phyloP scores from a whole-genome alignment of 1,284 basidiomycete genomes.

The Leccinum pallidistipes region DNA sequence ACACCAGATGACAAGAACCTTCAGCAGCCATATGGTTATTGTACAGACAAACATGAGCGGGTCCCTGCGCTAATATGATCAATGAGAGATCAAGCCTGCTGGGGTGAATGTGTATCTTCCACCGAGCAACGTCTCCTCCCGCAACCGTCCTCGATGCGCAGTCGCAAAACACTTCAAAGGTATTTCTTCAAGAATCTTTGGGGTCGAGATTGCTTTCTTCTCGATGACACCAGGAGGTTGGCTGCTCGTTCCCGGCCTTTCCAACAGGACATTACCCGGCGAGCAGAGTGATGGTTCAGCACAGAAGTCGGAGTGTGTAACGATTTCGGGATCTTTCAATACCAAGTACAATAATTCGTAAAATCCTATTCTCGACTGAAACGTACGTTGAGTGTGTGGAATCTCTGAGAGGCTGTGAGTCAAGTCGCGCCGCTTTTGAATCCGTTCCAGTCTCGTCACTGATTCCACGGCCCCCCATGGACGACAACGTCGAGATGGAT shows the following conservation, averaged over 20 bases:
- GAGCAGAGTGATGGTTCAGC: no score
- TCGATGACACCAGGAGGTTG: conserved; percentile 11
- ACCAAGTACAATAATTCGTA: no score
- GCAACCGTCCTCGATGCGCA: neutral
- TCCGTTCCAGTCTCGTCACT: neutral
- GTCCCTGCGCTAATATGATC: neutral
- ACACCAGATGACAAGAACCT: no score
- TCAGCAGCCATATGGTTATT: neutral
- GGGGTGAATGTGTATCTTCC: no score
- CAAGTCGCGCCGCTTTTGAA: no score
- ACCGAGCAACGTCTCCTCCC: neutral
- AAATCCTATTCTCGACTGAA: no score
- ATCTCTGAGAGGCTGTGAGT: no score
- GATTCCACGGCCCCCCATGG: conserved; percentile 33
- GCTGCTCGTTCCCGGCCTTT: conserved; percentile 1
- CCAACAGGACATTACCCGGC: no score
- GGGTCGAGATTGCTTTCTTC: conserved; percentile 8
- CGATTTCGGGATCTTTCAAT: no score
- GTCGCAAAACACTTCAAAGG: neutral
- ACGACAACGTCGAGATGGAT: conserved; percentile 68
- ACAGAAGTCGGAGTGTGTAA: no score
- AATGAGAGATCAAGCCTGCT: neutral
- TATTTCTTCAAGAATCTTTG: neutral
- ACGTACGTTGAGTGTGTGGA: no score
- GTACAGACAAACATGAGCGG: conserved; percentile 5